Conservation (phyloP, 139 green algal genomes). For the Chara braunii region DNA sequence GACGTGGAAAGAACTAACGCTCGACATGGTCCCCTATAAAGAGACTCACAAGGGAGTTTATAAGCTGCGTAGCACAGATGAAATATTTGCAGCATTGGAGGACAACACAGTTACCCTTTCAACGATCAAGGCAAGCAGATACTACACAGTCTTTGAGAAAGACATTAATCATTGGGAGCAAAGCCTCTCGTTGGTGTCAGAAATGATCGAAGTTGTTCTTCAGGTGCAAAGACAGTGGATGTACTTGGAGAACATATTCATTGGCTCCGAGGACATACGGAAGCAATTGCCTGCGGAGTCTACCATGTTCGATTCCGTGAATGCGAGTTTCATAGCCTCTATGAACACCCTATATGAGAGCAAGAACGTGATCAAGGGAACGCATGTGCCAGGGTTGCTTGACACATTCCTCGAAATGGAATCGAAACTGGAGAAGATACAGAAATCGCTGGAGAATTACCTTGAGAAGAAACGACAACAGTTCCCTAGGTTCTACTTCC, state of each 20-base stretch:
- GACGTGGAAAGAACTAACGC: constrained; percentile 39
- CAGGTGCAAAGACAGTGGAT: constrained; percentile 80
- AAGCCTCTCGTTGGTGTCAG: constrained; percentile 60
- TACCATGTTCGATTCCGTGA: constrained; percentile 59
- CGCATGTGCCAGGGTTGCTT: constrained; percentile 43
- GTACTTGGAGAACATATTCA: constrained; percentile 89
- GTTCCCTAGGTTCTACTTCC: constrained; percentile 88
- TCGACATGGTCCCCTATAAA: constrained; percentile 65
- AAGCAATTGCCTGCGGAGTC: constrained; percentile 70
- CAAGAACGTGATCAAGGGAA: constrained; percentile 31
- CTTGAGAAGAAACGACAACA: constrained; percentile 77
- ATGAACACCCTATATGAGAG: constrained; percentile 30
- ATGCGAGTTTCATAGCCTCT: constrained; percentile 33
- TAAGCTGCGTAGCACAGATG: constrained; percentile 72
- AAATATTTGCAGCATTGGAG: constrained; percentile 71
- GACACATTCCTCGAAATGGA: constrained; percentile 73
- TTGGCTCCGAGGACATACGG: constrained; percentile 79
- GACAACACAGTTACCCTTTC: constrained; percentile 75
- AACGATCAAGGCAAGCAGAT: constrained; percentile 81
- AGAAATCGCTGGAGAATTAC: constrained; percentile 82
- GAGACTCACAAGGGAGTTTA: constrained; percentile 45
- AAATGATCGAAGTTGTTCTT: constrained; percentile 74
- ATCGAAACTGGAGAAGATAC: constrained; percentile 75
- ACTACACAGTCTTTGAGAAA: constrained; percentile 76
- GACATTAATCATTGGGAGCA: constrained; percentile 70